Evolutionary conservation across 2,329 filamentous ascomycete species (phyloP).

Genomic region (Penicillium sp.): DNA sequence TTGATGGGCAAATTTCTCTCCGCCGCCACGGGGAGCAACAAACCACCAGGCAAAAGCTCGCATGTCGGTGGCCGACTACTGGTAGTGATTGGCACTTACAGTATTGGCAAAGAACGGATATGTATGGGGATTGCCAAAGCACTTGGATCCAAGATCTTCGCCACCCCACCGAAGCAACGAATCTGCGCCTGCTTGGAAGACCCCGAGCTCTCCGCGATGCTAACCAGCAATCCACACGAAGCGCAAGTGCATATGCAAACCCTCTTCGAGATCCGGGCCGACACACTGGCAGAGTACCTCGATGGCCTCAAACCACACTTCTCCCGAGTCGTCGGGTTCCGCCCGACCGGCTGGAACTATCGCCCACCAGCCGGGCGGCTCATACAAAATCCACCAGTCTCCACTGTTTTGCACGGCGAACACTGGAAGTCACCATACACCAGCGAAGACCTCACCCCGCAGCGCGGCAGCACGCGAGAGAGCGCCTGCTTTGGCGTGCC

Average conservation of each 20-base stretch:
- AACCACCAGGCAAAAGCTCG: constrained; percentile 24
- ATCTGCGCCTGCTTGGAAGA: constrained; percentile 81
- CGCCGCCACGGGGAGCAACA: constrained; percentile 33
- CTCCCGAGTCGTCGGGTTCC: constrained; percentile 76
- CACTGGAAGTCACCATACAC: constrained; percentile 70
- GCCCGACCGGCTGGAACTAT: constrained; percentile 92
- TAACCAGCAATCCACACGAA: constrained; percentile 70
- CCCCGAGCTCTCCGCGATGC: constrained; percentile 63
- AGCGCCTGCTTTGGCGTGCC: constrained; percentile 87
- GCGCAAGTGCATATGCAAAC: constrained; percentile 98
- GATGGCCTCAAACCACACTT: constrained; percentile 72
- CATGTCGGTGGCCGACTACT: constrained; percentile 59
- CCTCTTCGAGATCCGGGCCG: constrained; percentile 83
- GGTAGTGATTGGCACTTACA: constrained; percentile 92
- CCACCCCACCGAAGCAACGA: constrained; percentile 69
- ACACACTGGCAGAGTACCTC: constrained; percentile 83
- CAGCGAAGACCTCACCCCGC: constrained; percentile 63
- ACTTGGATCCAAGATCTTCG: constrained; percentile 79
- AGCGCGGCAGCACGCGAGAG: constrained; percentile 72
- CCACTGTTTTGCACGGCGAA: constrained; percentile 55
- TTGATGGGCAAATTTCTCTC: constrained; percentile 58
- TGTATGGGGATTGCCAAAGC: constrained; percentile 86
- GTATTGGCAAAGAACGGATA: constrained; percentile 93
- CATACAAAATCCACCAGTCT: constrained; percentile 55
- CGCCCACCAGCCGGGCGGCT: constrained; percentile 58